A percentile compares a stretch with the other conserved stretches of the same genome.
These are phyloP conservation scores for Rusavskia elegans DNA, from an alignment of 495 filamentous ascomycete genomes.

Conservation along the genomic window DNA sequence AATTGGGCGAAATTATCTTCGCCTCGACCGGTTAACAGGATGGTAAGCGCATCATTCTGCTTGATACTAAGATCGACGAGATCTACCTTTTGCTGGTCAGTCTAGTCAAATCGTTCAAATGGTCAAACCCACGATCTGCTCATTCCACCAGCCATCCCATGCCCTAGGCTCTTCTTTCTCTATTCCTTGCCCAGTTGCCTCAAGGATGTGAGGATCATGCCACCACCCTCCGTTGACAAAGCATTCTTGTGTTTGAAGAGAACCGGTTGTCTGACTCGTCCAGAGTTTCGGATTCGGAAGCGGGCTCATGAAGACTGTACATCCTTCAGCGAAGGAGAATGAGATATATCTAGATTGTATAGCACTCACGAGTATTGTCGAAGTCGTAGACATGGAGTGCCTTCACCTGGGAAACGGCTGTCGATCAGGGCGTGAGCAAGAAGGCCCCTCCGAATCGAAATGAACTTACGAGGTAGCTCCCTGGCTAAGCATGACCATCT, in stretches of 20 bases:
- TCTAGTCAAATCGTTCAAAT: background rate
- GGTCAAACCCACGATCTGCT: slow-evolving; percentile 46
- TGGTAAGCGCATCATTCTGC: slow-evolving; percentile 72
- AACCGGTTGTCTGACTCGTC: slow-evolving; percentile 58
- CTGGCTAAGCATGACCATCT: slow-evolving; percentile 67
- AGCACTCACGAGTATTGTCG: slow-evolving; percentile 73
- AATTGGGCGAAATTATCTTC: slow-evolving; percentile 62
- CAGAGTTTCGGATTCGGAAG: slow-evolving; percentile 82
- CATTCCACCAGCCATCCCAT: slow-evolving; percentile 97
- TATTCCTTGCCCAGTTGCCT: slow-evolving; percentile 69
- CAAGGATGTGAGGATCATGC: slow-evolving; percentile 79
- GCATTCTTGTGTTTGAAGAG: slow-evolving; percentile 54
- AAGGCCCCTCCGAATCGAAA: background rate
- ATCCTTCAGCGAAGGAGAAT: background rate
- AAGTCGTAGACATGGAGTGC: slow-evolving; percentile 94
- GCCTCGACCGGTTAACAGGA: slow-evolving; percentile 79
- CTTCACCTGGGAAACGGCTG: slow-evolving; percentile 52
- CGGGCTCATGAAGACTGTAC: slow-evolving; percentile 75
- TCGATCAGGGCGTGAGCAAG: background rate
- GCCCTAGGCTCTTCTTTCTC: slow-evolving; percentile 68
- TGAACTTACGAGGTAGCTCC: slow-evolving; percentile 45
- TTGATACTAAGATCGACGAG: slow-evolving; percentile 68
- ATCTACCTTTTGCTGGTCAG: slow-evolving; percentile 39
- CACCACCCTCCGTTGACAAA: slow-evolving; percentile 92
- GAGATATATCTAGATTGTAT: background rate